phyloP scores from a whole-genome alignment of 805 yeast species.

The Wickerhamiella lipophila region DNA sequence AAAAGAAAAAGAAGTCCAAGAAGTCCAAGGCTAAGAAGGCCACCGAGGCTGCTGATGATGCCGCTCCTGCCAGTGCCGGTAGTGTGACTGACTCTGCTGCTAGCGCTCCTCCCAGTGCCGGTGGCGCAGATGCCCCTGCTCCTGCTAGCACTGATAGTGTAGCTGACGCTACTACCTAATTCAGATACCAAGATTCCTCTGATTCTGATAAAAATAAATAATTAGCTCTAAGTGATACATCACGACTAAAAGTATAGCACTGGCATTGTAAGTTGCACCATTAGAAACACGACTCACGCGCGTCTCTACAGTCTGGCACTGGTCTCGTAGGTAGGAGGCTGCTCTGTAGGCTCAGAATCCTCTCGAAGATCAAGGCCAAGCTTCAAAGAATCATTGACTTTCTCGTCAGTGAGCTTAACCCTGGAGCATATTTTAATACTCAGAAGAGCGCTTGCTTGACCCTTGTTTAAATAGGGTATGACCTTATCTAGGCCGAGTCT shows the following conservation, averaged over 20 bases:
- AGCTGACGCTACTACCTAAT: not conserved
- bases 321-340: no score
- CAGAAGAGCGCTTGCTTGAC: conserved; percentile 5
- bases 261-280: no score
- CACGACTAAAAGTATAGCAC: no score
- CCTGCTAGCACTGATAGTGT: not conserved
- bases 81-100: not conserved
- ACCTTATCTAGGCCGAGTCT: not conserved
- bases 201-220: no score
- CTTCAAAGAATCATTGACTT: not conserved
- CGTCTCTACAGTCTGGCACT: no score
- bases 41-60: not conserved
- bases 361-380: not conserved
- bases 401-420: not conserved
- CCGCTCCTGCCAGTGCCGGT: not conserved
- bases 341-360: no score
- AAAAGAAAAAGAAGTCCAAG: conserved; percentile 11
- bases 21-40: conserved; percentile 5
- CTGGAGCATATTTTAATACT: not conserved
- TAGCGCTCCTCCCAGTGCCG: not conserved
- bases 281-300: no score
- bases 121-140: no score
- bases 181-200: no score
- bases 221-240: no score
- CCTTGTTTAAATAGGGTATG: not conserved